A percentile compares a stretch with the other conserved stretches of the same genome.
Conservation (phyloP, 345 rosid genomes). For the Arabidopsis arenosa region DNA sequence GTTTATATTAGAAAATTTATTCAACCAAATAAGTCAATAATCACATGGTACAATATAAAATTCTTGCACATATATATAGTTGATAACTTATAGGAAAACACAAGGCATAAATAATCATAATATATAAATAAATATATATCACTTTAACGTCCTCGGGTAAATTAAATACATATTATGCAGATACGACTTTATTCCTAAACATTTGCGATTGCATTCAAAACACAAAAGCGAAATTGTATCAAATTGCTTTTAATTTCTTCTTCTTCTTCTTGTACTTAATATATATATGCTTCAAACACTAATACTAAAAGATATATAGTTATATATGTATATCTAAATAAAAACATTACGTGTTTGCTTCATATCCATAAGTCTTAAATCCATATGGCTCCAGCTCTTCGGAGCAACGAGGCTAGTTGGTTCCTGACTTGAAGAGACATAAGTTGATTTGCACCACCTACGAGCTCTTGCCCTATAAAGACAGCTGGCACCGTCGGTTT, state of each 20-base stretch:
- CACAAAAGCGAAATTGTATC: slow-evolving; percentile 25
- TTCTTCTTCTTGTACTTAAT: slow-evolving; percentile 2
- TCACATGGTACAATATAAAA: slow-evolving; percentile 3
- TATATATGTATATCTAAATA: not conserved
- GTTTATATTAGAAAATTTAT: not conserved
- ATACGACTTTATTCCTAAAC: slow-evolving; percentile 27
- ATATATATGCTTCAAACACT: slow-evolving; percentile 19
- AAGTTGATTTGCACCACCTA: slow-evolving; percentile 79
- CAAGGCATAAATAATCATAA: not conserved
- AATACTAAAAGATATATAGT: slow-evolving; percentile 1
- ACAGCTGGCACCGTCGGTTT: slow-evolving; percentile 70
- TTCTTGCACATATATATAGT: not conserved
- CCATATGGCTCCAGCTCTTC: slow-evolving; percentile 87
- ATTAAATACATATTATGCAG: slow-evolving; percentile 6
- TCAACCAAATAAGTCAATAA: slow-evolving; percentile 7
- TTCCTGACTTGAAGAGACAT: slow-evolving; percentile 73
- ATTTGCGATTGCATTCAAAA: slow-evolving; percentile 21
- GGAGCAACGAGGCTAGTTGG: slow-evolving; percentile 66
- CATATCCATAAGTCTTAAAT: slow-evolving; percentile 43
- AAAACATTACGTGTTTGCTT: slow-evolving; percentile 4
- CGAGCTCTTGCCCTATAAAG: slow-evolving; percentile 73
- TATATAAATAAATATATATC: slow-evolving; percentile 1
- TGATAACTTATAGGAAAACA: not conserved
- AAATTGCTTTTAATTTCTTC: not conserved
- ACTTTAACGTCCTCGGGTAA: not conserved